Evolutionary conservation across 2,329 filamentous ascomycete genomes (phyloP).

Genomic region (Fusarium sp.): DNA sequence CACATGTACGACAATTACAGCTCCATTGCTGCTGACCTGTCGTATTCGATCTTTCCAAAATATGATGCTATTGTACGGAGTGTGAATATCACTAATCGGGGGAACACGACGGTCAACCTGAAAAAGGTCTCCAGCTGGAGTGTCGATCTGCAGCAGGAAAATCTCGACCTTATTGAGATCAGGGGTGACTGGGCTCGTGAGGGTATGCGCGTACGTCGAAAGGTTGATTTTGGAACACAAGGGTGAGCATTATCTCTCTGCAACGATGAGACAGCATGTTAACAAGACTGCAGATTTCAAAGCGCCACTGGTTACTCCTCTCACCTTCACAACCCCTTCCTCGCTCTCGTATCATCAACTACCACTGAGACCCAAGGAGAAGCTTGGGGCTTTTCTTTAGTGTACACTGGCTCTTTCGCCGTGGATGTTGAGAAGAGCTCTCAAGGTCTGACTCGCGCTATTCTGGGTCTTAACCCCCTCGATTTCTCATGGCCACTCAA

Average conservation of each 20-base stretch:
- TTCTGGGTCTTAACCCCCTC: conserved; percentile 71
- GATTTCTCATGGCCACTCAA: conserved; percentile 71
- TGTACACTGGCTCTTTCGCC: conserved; percentile 74
- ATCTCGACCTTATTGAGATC: conserved; percentile 73
- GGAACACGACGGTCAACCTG: conserved; percentile 64
- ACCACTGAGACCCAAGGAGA: conserved; percentile 73
- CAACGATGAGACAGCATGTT: fast-evolving
- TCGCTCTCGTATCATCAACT: conserved; percentile 66
- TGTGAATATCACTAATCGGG: conserved; percentile 72
- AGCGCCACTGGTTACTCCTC: conserved; percentile 73
- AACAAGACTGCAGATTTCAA: conserved; percentile 62
- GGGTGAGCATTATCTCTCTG: conserved; percentile 54
- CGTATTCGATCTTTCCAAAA: conserved; percentile 73
- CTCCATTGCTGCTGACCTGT: conserved; percentile 68
- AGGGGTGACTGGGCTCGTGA: conserved; percentile 74
- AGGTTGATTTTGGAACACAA: conserved; percentile 68
- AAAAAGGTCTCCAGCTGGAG: conserved; percentile 72
- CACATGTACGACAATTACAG: conserved; percentile 71
- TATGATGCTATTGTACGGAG: conserved; percentile 73
- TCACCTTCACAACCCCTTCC: conserved; percentile 74
- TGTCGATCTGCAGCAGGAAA: conserved; percentile 70
- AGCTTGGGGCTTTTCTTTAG: conserved; percentile 73
- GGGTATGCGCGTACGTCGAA: conserved; percentile 65
- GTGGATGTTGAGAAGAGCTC: conserved; percentile 72
- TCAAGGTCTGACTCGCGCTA: conserved; percentile 70